phyloP scores from a whole-genome alignment of 768 basidiomycete genomes.

The Boletus pseudopeckii region DNA sequence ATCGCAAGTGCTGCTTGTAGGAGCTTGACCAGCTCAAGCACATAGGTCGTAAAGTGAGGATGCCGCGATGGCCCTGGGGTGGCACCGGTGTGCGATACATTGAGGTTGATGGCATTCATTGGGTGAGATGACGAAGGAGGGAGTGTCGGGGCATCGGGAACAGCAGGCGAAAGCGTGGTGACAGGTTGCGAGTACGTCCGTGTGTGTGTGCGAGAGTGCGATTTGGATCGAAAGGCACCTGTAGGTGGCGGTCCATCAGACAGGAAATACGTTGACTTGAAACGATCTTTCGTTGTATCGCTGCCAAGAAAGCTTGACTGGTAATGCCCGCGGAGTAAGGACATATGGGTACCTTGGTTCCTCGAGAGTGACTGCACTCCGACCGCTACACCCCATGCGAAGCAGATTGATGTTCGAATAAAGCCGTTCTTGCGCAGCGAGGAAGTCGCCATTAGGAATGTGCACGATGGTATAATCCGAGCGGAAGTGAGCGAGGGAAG shows the following conservation, averaged over 20 bases:
- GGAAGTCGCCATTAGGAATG: conserved; percentile 66
- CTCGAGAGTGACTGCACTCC: conserved; percentile 72
- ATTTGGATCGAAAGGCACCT: conserved; percentile 25
- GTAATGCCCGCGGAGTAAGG: conserved; percentile 5
- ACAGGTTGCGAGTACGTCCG: conserved; percentile 29
- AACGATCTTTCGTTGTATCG: conserved; percentile 78
- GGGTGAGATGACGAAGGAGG: conserved; percentile 23
- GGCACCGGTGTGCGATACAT: conserved; percentile 10
- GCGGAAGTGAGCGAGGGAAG: conserved; percentile 83
- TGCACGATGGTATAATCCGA: conserved; percentile 84
- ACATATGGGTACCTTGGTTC: conserved; percentile 52
- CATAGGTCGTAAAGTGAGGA: conserved; percentile 55
- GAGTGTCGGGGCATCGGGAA: conserved; percentile 23
- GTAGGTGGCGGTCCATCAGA: conserved; percentile 34
- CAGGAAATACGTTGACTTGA: conserved; percentile 67
- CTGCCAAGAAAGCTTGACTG: conserved; percentile 34
- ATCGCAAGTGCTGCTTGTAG: conserved; percentile 68
- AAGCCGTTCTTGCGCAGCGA: conserved; percentile 59
- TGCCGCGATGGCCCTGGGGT: conserved; percentile 21
- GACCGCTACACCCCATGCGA: conserved; percentile 81
- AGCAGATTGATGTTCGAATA: conserved; percentile 81
- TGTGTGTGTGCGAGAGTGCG: conserved; percentile 30
- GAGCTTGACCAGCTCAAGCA: conserved; percentile 73
- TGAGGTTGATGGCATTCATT: conserved; percentile 12
- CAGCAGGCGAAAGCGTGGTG: conserved; percentile 21